Evolutionary conservation across 371 early-diverging fungal species (phyloP), one percentile per base, ranked within the genome.

Genomic region (Saksenaea oblongispora): DNA sequence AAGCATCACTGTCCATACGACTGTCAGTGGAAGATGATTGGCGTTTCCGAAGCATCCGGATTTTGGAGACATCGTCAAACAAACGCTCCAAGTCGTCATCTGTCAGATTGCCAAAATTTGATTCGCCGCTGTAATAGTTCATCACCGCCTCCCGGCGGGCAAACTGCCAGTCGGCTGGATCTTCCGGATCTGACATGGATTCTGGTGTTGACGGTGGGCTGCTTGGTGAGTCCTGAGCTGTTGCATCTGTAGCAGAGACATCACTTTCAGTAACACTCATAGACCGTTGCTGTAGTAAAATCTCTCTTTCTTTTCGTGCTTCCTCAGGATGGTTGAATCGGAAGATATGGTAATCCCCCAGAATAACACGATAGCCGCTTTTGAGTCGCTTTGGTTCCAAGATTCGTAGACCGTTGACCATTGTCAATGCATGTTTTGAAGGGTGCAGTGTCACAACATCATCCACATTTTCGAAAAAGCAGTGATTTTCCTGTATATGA

Each of bases 281-380:
- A 5, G 51, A 47, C 24, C 51, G 51, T 22, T 47, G 51, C 22
- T 47, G 51, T 3, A 47, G 27, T 22, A 47, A 22, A 10, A 2
- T 10, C 11, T 84, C 86, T 9, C 91, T 78, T 59, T 93, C 93
- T 24, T 83, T 80, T 13, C 92, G 85, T 4, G 87, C 93, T 71
- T 94, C 93, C 62, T 87, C 91, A 1, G 96, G 96, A 67, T 96
- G 85, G 59, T 90, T 92, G 69, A 95, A 93, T 1, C 94, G 80
- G 62, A 94, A 96, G 2, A 93, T 87, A 66, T 91, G 93, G 55
- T 87, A 82, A 24, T 87, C 86, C 9, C 95, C 95, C n/a, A 96
- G 83, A 60, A 91, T 91, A 35, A 96, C 80, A 41, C 94, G 89
- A 69, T 84, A 91, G 0, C 95, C 95, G 4, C 91, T 90, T 9